phyloP scores from a whole-genome alignment of 345 rosid genomes.

The Melaleuca alternifolia region DNA sequence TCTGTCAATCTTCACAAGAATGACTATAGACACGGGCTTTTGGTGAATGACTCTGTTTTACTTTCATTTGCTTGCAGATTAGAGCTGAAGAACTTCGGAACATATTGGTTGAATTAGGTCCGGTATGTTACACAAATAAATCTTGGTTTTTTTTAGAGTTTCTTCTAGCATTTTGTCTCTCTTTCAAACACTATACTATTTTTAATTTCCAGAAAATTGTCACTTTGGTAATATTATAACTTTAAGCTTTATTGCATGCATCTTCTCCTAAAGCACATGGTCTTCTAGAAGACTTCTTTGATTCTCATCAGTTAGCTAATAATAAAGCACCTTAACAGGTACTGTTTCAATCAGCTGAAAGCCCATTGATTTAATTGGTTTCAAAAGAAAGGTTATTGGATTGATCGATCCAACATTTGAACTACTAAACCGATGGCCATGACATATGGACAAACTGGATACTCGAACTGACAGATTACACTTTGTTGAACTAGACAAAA shows the following conservation, averaged over 20 bases:
- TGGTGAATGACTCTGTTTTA: not conserved
- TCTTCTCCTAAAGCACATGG: not conserved
- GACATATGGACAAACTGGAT: not conserved
- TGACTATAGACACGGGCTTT: not conserved
- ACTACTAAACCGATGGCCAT: not conserved
- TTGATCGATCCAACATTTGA: not conserved
- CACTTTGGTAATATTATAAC: not conserved
- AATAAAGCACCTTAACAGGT: not conserved
- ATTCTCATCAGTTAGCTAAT: not conserved
- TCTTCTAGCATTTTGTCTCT: not conserved
- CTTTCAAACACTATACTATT: not conserved
- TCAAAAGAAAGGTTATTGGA: not conserved
- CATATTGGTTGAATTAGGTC: slow-evolving; percentile 79
- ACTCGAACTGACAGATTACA: not conserved
- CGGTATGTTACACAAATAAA: slow-evolving; percentile 31
- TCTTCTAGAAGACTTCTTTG: not conserved
- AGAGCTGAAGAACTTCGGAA: slow-evolving; percentile 88
- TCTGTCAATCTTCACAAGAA: not conserved
- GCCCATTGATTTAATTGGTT: not conserved
- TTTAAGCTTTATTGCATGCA: not conserved
- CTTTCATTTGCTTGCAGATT: slow-evolving; percentile 28
- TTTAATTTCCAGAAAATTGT: not conserved
- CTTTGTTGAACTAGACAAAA: not conserved
- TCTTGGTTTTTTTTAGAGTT: not conserved
- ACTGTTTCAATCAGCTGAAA: not conserved